A percentile compares a stretch with the other conserved stretches of the same genome.
These are phyloP conservation scores for Rhizopogon hawkerae DNA, from an alignment of 1,284 basidiomycete genomes.

Conservation along the genomic window DNA sequence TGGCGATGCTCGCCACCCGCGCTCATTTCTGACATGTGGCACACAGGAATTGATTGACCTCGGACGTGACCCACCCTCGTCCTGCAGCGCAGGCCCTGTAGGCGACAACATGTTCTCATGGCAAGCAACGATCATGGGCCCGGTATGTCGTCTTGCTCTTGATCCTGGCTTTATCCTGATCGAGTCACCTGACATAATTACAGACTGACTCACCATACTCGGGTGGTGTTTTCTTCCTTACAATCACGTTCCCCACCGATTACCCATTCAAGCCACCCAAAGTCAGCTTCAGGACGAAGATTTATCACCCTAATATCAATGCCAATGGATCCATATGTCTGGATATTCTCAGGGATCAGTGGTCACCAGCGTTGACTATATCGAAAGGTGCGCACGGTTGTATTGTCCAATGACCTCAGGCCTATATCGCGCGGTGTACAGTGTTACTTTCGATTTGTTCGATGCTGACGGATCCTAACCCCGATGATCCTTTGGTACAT, in stretches of 20 bases:
- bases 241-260: conserved; percentile 88
- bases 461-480: conserved; percentile 95
- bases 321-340: conserved; percentile 97
- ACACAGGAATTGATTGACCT: conserved; percentile 92
- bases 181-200: conserved; percentile 10
- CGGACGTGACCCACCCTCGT: conserved; percentile 93
- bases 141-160: conserved; percentile 46
- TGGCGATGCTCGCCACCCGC: conserved; percentile 7
- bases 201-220: conserved; percentile 93
- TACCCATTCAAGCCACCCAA: conserved; percentile 99
- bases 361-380: conserved; percentile 97
- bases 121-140: conserved; percentile 98
- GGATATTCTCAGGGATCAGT: conserved; percentile 95
- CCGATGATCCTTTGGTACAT: conserved; percentile 81
- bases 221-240: conserved; percentile 95
- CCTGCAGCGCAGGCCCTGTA: conserved; percentile 93
- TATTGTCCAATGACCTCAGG: background rate
- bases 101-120: conserved; percentile 97
- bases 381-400: conserved; percentile 72
- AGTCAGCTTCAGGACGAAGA: conserved; percentile 98
- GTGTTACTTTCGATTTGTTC: conserved; percentile 93
- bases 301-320: conserved; percentile 97
- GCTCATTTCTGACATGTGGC: conserved; percentile 10
- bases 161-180: background rate
- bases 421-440: conserved; percentile 25